Evolutionary conservation across 352 stramenopile genomes (phyloP), one percentile per base, ranked within the genome.

Genomic region (Hyaloperonospora arabidopsidis): DNA sequence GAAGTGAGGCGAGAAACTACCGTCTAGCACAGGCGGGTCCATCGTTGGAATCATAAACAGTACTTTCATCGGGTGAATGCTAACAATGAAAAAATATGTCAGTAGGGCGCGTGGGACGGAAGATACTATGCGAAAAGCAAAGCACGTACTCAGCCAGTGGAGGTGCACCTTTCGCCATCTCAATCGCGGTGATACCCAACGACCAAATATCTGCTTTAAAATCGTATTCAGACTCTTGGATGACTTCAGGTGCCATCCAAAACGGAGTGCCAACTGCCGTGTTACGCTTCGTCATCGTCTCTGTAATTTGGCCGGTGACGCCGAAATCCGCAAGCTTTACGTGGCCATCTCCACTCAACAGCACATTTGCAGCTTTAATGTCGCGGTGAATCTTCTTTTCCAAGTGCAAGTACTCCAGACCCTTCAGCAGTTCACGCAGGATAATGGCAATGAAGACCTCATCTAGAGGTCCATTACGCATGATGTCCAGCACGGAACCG

Each of bases 31-130:
- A 2, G 93, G 87, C 36, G 91, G 86, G 7, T 94, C 85, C 68
- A 95, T 96, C 38, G 91, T 95, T 5, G 97, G 95, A 66, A 99
- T 99, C 59, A 99, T 87, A 68, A 99, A 99, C 53, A 99, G 93
- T 48, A 97, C 97, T 65, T 97, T 89, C 79, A 99, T 97, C 6
- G 97, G 97, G 69, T 99, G 95, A 38, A 99, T 85, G 57, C 97
- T 97, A 45, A 59, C 3, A 12, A 34, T 6, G 38, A 47, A 22
- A 52, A 32, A 44, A 45, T 2, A 44, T 2, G 43, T 62, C 25
- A 54, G 36, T 41, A n/a, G 18, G 17, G 34, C 29, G 14, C 5
- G 17, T 38, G n/a, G 34, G 18, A 32, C 45, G 22, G 28, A 39
- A n/a, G 13, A 28, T n/a, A 21, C 29, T 22, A 21, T 23, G 28